Base-by-base conservation (phyloP, 2,329 filamentous ascomycete species). In the Botryotinia convoluta region DNA sequence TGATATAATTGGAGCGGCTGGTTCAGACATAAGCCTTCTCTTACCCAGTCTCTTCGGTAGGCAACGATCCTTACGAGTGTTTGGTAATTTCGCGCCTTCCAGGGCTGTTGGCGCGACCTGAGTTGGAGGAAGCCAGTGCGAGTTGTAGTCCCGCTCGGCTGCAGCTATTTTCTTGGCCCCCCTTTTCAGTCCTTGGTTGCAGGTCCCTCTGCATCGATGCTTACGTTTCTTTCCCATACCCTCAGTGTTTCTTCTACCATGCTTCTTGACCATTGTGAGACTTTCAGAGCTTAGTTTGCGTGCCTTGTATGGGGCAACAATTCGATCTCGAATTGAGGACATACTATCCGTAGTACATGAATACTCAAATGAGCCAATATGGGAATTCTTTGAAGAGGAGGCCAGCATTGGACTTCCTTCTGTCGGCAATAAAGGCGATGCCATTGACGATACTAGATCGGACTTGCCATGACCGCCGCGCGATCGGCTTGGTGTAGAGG, bases 81-180 rank as follows among this genome's bases (percentile, higher is more conserved):
- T 60, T 61, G 22, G 71, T 5, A 39, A 2, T 37, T 29, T 61
- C 37, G 29, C 29, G 20, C 37, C 48, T 69, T 57, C 37, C 10
- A 70, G 64, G 42, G 75, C 75, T 16, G 76, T 77, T 39, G 77
- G 77, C 7, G 74, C 72, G 18, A 75, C 37, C 67, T 76, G 77
- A 51, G 73, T 75, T 20, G 51, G 57, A 45, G 68, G 60, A 3
- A 61, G 32, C 74, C 74, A 74, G 45, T 44, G 69, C 7, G 62
- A 57, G 16, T 48, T 62, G 12, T 72, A 44, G 37, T 74, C 65
- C 32, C 65, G 42, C 42, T 75, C 57, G 1, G 72, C 42, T 32
- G 54, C 42, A 20, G 39, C 74, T 22, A 62, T 16, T 37, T 64
- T 65, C 10, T 26, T 20, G 37, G 8, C 20, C 9, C 4, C 18